Evolutionary conservation across 148 eudicot genomes (phyloP).

Genomic region (Beta vulgaris): DNA sequence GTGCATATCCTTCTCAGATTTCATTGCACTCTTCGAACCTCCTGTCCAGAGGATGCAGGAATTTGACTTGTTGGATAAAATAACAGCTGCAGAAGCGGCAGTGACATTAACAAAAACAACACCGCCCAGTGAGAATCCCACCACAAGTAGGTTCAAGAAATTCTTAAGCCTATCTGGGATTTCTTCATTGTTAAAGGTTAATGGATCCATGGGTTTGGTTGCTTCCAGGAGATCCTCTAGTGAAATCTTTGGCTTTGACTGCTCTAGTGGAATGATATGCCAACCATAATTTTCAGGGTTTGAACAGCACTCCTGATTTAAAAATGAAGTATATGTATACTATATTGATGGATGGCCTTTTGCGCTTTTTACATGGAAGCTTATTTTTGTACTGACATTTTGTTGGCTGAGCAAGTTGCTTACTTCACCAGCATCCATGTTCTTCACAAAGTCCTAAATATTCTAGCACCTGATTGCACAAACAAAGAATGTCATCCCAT

Average conservation of each 20-base stretch:
- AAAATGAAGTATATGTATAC: background rate
- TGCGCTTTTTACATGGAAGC: background rate
- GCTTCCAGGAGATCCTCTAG: slow-evolving; percentile 50
- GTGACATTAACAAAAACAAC: background rate
- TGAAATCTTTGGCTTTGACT: slow-evolving; percentile 54
- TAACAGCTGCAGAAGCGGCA: background rate
- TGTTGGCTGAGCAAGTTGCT: slow-evolving; percentile 4
- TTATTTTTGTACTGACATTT: background rate
- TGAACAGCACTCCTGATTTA: slow-evolving; percentile 50
- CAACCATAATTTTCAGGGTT: slow-evolving; percentile 44
- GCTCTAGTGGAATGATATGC: slow-evolving; percentile 34
- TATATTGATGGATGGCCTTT: background rate
- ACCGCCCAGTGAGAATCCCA: slow-evolving; percentile 10
- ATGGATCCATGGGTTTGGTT: slow-evolving; percentile 49
- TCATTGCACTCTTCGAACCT: background rate
- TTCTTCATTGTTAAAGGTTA: slow-evolving; percentile 46
- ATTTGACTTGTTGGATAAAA: background rate
- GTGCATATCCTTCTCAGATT: background rate
- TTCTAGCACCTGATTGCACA: no score
- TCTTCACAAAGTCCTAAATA: no score
- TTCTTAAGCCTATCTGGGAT: background rate
- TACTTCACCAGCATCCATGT: no score
- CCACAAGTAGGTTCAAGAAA: background rate
- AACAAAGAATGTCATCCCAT: no score
- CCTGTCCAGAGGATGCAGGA: background rate